phyloP scores from a whole-genome alignment of 202 grass and related monocot species.

The Cymbopogon flexuosus region DNA sequence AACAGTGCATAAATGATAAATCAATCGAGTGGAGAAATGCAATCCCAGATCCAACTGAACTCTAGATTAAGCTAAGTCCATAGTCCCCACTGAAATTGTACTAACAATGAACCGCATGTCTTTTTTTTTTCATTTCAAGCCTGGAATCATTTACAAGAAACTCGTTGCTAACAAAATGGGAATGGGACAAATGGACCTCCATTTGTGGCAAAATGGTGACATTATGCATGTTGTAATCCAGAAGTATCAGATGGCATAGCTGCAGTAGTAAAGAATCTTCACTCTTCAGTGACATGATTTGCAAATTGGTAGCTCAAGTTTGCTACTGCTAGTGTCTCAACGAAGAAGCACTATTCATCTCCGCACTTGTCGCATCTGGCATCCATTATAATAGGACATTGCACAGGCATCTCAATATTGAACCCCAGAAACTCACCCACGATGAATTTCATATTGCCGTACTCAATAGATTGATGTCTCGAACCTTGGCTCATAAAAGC shows the following conservation, averaged over 20 bases:
- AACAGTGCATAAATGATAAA: not conserved
- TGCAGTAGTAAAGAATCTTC: slow-evolving; percentile 18
- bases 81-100: not conserved
- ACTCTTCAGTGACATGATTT: slow-evolving; percentile 18
- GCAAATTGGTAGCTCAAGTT: slow-evolving; percentile 25
- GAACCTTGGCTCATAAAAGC: slow-evolving; percentile 91
- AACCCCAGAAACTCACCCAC: not conserved
- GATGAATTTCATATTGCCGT: slow-evolving; percentile 4
- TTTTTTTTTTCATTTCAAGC: slow-evolving; percentile 17
- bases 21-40: not conserved
- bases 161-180: slow-evolving; percentile 34
- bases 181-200: slow-evolving; percentile 29
- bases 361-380: not conserved
- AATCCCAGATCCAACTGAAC: not conserved
- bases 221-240: not conserved
- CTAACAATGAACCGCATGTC: not conserved
- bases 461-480: slow-evolving; percentile 46
- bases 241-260: not conserved
- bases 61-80: not conserved
- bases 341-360: not conserved
- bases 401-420: slow-evolving; percentile 4
- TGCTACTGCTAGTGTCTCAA: not conserved
- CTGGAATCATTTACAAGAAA: slow-evolving; percentile 37
- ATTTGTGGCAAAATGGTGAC: not conserved
- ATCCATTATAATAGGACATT: not conserved